Base-by-base conservation (phyloP, 257 asterid species). In the Lycium ferocissimum region DNA sequence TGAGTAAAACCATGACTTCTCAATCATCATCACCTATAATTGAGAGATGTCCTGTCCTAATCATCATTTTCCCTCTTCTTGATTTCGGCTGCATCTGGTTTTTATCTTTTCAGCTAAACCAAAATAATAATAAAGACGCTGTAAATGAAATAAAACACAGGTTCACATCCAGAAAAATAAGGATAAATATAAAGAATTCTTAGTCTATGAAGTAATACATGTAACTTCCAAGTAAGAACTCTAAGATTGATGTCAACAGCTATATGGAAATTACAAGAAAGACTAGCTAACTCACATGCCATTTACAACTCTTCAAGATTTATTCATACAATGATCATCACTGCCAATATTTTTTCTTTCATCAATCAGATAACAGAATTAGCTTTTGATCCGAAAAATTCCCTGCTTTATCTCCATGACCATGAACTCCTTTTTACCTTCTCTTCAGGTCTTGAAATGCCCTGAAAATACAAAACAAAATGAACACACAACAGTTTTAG, bases 341-440 rank as follows among this genome's bases (percentile, higher is more conserved):
- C 57, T 51, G 10, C 45, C 37, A 76, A 14, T 63, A 63, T 22
- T 47, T 17, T 47, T 56, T 17, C 43, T 59, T 62, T 66, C 65
- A 22, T 82, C 84, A 20, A 57, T 84, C 40, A 83, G 63, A 86
- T 84, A 54, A 87, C 86, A 79, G 14, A 49, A 49, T 63, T 80
- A 9, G 20, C 63, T 56, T 37, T 85, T 81, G 18, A 38, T 38
- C 76, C 20, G 33, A 47, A 43, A 63, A 79, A 47, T 61, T 10
- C 45, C 76, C 47, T 51, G 26, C 57, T 84, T 81, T 84, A 87
- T 87, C 91, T 80, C 88, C 90, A 90, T 63, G 38, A 82, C 91
- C 92, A 84, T 59, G 91, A 87, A 49, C 89, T 88, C 43, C 45
- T 72, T 47, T 80, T 85, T 33, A 83, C 75, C 80, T 83, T 62